Percentiles rank a stretch among this genome's conserved stretches.
Evolutionary conservation across 495 filamentous ascomycete genomes (phyloP).

Genomic region (Monascus purpureus): DNA sequence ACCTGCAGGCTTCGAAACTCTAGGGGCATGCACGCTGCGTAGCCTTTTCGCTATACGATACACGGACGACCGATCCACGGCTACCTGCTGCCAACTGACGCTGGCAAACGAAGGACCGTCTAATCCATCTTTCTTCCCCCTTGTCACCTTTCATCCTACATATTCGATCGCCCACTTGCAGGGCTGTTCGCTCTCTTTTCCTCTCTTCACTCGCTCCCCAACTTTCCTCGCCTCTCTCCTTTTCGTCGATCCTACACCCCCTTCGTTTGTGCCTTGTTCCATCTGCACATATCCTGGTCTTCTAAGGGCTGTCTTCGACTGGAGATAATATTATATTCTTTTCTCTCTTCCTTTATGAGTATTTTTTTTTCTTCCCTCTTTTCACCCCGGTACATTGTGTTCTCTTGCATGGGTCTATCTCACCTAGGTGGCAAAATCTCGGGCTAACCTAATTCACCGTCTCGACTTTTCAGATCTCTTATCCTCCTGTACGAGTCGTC

Average conservation of each 20-base stretch:
- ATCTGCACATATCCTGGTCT: neutral
- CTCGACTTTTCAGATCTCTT: too few species aligned
- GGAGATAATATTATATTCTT: too few species aligned
- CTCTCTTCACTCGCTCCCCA: slow-evolving; percentile 1
- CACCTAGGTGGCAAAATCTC: neutral
- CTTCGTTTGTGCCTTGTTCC: neutral
- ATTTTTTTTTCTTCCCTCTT: neutral
- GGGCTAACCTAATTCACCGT: neutral
- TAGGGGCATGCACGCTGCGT: slow-evolving; percentile 37
- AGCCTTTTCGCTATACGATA: slow-evolving; percentile 23
- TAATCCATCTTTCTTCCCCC: slow-evolving; percentile 15
- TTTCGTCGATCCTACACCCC: too few species aligned
- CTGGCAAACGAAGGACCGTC: slow-evolving; percentile 24
- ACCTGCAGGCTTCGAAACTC: slow-evolving; percentile 32
- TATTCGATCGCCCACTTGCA: slow-evolving; percentile 8
- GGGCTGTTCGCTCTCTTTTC: slow-evolving; percentile 10
- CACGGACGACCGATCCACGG: slow-evolving; percentile 18
- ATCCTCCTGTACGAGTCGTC: too few species aligned
- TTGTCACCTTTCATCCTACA: slow-evolving; percentile 26
- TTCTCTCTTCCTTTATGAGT: too few species aligned
- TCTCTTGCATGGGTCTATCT: too few species aligned
- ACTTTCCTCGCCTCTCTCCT: neutral
- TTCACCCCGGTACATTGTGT: neutral
- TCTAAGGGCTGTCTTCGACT: too few species aligned
- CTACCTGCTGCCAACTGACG: slow-evolving; percentile 12